phyloP scores from a whole-genome alignment of 371 early-diverging fungal genomes.

The Mucor saturninus region DNA sequence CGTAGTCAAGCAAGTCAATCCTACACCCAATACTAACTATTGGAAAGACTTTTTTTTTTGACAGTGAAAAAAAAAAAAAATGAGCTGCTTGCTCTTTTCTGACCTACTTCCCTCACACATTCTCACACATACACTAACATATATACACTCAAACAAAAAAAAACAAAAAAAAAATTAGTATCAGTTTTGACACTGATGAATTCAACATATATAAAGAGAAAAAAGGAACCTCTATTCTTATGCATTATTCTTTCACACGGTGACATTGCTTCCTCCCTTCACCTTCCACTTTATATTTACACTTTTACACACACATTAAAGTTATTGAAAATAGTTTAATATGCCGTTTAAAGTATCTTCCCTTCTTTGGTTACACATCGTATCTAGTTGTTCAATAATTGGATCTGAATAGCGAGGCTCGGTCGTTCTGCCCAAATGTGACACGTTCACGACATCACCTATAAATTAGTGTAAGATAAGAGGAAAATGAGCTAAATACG shows the following conservation, averaged over 20 bases:
- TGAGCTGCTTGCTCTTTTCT: neutral
- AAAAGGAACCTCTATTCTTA: too few species aligned
- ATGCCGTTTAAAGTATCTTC: constrained; percentile 7
- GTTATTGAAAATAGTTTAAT: constrained; percentile 7
- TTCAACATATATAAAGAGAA: too few species aligned
- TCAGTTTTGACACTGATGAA: too few species aligned
- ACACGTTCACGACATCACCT: constrained; percentile 37
- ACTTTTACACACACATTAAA: neutral
- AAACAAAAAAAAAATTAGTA: neutral
- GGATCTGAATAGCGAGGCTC: constrained; percentile 35
- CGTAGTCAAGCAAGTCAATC: constrained; percentile 56
- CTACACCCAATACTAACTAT: constrained; percentile 46
- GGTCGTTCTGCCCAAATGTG: constrained; percentile 15
- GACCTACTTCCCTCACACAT: too few species aligned
- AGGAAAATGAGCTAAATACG: too few species aligned
- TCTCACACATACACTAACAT: too few species aligned
- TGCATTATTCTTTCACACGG: too few species aligned
- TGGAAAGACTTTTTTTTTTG: neutral
- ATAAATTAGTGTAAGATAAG: neutral
- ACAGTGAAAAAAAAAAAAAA: neutral
- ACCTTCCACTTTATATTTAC: too few species aligned
- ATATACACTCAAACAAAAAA: neutral
- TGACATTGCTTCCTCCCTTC: too few species aligned
- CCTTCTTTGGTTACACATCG: constrained; percentile 26
- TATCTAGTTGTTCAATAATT: constrained; percentile 27